Conservation (phyloP, 345 rosid genomes). For the Geranium rotundifolium region DNA sequence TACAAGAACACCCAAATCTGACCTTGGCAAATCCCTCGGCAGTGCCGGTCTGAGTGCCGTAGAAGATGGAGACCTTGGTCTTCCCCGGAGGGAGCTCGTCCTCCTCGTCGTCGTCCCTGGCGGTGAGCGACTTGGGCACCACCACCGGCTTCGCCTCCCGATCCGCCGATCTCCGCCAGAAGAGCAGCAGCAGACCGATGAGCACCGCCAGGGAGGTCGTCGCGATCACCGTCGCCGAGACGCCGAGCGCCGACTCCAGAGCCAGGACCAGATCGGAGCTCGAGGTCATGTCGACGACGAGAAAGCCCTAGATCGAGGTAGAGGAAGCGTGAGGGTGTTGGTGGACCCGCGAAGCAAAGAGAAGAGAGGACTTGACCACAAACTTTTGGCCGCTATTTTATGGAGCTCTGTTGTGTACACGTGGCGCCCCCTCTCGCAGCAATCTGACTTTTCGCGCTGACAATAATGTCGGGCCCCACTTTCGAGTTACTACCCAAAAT, state of each 20-base stretch:
- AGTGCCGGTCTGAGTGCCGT: conserved; percentile 78
- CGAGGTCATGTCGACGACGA: neutral
- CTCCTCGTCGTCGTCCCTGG: conserved; percentile 36
- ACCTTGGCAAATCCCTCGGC: conserved; percentile 86
- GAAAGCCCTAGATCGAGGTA: no score
- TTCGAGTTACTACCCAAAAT: no score
- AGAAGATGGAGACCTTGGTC: conserved; percentile 53
- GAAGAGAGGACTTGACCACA: no score
- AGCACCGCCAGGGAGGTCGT: conserved; percentile 50
- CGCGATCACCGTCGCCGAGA: conserved; percentile 28
- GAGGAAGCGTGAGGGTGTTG: no score
- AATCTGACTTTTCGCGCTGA: no score
- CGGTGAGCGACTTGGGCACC: conserved; percentile 30
- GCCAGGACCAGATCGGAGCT: neutral
- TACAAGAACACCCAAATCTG: neutral
- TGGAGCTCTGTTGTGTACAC: no score
- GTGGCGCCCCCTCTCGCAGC: no score
- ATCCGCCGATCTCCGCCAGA: conserved; percentile 44
- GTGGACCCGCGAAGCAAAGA: no score
- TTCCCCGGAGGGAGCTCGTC: conserved; percentile 34
- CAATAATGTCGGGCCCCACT: no score
- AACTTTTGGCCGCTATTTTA: no score
- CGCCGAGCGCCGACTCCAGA: conserved; percentile 24
- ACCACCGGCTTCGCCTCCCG: conserved; percentile 47
- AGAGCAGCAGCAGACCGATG: conserved; percentile 36